These are phyloP conservation scores for Batkoa obscura DNA, from an alignment of 371 early-diverging fungal genomes.

Conservation along the genomic window DNA sequence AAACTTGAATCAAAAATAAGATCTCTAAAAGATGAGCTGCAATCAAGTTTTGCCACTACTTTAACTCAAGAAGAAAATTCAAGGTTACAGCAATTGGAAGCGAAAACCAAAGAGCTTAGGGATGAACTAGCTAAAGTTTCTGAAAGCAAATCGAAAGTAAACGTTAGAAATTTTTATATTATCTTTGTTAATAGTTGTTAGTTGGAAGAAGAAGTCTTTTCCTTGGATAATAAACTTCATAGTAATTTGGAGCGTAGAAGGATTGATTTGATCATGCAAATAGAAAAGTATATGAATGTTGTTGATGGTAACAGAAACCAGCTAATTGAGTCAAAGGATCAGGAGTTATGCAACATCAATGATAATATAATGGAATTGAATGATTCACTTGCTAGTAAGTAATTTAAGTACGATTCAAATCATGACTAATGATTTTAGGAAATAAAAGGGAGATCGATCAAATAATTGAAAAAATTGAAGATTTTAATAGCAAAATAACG, in stretches of 20 bases:
- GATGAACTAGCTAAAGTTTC: slow-evolving; percentile 20
- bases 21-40: slow-evolving; percentile 33
- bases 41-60: slow-evolving; percentile 23
- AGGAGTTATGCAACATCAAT: not conserved
- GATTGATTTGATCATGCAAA: slow-evolving; percentile 27
- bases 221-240: slow-evolving; percentile 47
- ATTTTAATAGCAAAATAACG: not conserved
- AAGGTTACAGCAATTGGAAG: slow-evolving; percentile 21
- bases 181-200: not conserved
- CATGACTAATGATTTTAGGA: slow-evolving; percentile 10
- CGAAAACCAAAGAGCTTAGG: slow-evolving; percentile 29
- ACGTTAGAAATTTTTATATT: slow-evolving; percentile 6
- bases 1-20: slow-evolving; percentile 29
- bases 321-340: not conserved
- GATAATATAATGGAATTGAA: not conserved
- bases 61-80: slow-evolving; percentile 33
- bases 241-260: slow-evolving; percentile 35
- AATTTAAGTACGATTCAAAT: slow-evolving; percentile 8
- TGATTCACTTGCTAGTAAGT: not conserved
- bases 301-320: slow-evolving; percentile 10
- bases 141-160: slow-evolving; percentile 14
- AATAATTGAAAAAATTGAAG: slow-evolving; percentile 17
- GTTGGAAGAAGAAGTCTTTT: slow-evolving; percentile 42
- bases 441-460: slow-evolving; percentile 32
- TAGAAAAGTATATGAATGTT: slow-evolving; percentile 20